Percentiles rank a stretch among this genome's conserved stretches.
Conservation (phyloP, 805 yeast genomes). For the Myxozyma melibiosi region DNA sequence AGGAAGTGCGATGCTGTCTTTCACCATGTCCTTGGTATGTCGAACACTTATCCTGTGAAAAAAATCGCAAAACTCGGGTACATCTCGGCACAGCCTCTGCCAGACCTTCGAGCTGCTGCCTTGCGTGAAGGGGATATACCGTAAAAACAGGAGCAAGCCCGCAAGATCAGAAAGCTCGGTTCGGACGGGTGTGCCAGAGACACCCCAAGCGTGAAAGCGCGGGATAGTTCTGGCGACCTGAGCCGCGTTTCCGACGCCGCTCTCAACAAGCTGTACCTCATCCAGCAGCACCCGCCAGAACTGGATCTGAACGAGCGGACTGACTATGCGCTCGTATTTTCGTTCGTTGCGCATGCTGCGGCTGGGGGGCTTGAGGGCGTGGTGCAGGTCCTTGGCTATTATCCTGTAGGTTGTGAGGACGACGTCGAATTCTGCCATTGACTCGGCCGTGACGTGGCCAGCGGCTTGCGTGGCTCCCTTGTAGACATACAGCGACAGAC, state of each 20-base stretch:
- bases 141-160: conserved; percentile 68
- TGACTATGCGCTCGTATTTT: conserved; percentile 40
- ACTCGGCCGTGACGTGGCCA: conserved; percentile 49
- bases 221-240: conserved; percentile 78
- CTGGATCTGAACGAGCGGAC: conserved; percentile 78
- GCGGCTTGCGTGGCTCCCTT: conserved; percentile 30
- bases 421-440: conserved; percentile 65
- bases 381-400: conserved; percentile 73
- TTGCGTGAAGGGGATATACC: conserved; percentile 60
- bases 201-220: conserved; percentile 93
- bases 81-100: conserved; percentile 43
- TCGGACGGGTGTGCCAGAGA: conserved; percentile 90
- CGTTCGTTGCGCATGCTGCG: conserved; percentile 42
- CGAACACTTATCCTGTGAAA: conserved; percentile 64
- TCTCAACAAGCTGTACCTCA: conserved; percentile 91
- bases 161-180: conserved; percentile 66
- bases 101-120: conserved; percentile 48
- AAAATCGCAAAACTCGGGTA: conserved; percentile 52
- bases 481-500: conserved; percentile 63
- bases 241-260: conserved; percentile 72
- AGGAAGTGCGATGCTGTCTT: conserved; percentile 74
- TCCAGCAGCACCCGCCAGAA: conserved; percentile 91
- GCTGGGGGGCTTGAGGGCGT: conserved; percentile 69
- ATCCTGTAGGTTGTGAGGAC: conserved; percentile 77
- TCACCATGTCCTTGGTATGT: conserved; percentile 84